A percentile compares a stretch with the other conserved stretches of the same genome.
Conservation (phyloP, 1,139 yeast species). For the Pichia inconspicua region DNA sequence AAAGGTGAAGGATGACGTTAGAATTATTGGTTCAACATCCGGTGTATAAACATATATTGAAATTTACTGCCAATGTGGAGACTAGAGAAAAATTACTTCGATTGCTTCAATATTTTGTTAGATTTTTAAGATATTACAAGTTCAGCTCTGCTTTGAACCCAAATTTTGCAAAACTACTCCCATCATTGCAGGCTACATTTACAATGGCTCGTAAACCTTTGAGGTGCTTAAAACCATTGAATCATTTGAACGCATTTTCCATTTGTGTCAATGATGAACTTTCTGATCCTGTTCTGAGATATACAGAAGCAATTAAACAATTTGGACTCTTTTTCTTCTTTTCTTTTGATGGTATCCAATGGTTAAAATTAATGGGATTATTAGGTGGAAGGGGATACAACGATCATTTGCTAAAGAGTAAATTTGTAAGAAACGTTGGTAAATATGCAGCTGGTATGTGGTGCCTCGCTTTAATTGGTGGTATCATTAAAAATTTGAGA, state of each 20-base stretch:
- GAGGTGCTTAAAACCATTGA: slow-evolving; percentile 78
- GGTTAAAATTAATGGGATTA: slow-evolving; percentile 45
- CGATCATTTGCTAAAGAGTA: background rate
- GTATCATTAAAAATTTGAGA: slow-evolving; percentile 22
- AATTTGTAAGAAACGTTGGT: slow-evolving; percentile 27
- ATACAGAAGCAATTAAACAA: slow-evolving; percentile 57
- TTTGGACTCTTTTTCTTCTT: slow-evolving; percentile 70
- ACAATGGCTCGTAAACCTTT: slow-evolving; percentile 75
- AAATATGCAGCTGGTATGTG: slow-evolving; percentile 56
- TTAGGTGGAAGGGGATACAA: slow-evolving; percentile 22
- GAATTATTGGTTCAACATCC: slow-evolving; percentile 73
- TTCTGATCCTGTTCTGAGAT: slow-evolving; percentile 49
- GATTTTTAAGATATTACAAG: slow-evolving; percentile 42
- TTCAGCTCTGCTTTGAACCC: slow-evolving; percentile 4
- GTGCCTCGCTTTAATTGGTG: slow-evolving; percentile 58
- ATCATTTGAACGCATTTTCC: slow-evolving; percentile 64
- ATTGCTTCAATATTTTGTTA: slow-evolving; percentile 70
- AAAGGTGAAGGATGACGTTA: slow-evolving; percentile 38
- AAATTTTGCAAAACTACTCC: slow-evolving; percentile 1
- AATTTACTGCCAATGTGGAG: slow-evolving; percentile 50
- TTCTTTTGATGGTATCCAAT: slow-evolving; percentile 62
- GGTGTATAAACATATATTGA: slow-evolving; percentile 52
- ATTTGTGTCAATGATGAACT: slow-evolving; percentile 66
- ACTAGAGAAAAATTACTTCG: slow-evolving; percentile 79
- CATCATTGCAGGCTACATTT: slow-evolving; percentile 46